phyloP scores from a whole-genome alignment of 2,329 filamentous ascomycete species.

The Penicillium rolfsii region DNA sequence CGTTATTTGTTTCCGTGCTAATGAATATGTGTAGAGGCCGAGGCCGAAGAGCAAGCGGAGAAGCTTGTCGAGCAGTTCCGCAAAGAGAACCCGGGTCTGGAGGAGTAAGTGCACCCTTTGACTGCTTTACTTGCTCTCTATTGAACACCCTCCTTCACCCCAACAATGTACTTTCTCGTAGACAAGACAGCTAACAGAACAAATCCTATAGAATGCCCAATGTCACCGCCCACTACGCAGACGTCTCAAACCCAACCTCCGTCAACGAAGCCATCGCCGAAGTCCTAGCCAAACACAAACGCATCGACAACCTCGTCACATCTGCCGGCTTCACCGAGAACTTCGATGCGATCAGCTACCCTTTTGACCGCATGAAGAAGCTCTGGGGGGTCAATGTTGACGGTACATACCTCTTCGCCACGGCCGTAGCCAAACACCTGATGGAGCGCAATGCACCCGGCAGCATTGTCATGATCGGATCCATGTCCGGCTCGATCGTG shows the following conservation, averaged over 20 bases:
- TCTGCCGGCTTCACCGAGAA: constrained; percentile 98
- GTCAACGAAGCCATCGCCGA: constrained; percentile 74
- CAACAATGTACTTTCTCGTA: neutral
- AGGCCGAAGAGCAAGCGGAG: constrained; percentile 76
- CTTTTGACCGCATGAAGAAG: constrained; percentile 86
- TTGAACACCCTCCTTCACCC: neutral
- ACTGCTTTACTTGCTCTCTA: neutral
- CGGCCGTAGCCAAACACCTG: constrained; percentile 80
- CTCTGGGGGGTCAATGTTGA: constrained; percentile 94
- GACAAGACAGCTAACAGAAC: neutral
- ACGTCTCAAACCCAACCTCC: constrained; percentile 79
- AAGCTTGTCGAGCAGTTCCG: constrained; percentile 75
- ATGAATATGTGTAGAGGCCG: constrained; percentile 64
- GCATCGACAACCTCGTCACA: constrained; percentile 89
- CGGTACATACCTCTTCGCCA: constrained; percentile 88
- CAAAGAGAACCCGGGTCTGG: constrained; percentile 75
- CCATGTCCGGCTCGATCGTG: constrained; percentile 92
- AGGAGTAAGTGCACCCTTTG: constrained; percentile 55
- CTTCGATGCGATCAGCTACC: constrained; percentile 88
- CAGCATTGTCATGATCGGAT: constrained; percentile 92
- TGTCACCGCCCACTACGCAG: constrained; percentile 86
- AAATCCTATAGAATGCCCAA: constrained; percentile 64
- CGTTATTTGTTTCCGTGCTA: neutral
- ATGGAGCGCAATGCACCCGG: constrained; percentile 79
- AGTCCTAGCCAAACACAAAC: constrained; percentile 71